Evolutionary conservation across 176 grass and related monocot genomes (phyloP), one percentile per base, ranked within the genome.

Genomic region (Carex scoparia): DNA sequence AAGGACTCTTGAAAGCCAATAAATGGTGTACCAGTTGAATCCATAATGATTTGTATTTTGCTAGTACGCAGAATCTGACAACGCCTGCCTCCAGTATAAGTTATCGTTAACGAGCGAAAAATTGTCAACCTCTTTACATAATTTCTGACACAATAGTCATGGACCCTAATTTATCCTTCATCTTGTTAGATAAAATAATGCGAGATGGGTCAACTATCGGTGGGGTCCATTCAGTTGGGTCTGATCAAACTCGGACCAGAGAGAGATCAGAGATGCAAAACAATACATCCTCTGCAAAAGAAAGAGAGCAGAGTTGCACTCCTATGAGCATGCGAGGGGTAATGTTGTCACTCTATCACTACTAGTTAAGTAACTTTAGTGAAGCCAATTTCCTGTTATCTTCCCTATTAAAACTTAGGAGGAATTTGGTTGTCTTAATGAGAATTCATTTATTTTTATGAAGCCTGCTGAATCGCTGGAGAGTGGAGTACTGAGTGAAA

Each of bases 201-300:
- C 83, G 69, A 84, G 90, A 95, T 27, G 91, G 69, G 32, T 99
- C 91, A 11, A 99, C 96, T 42, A 89, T 94, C 11, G 97, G 97
- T 58, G 89, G 90, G 60, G 60, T 99, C 72, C 87, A 94, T 61
- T 95, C 96, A n/a, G 37, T 99, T 23, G 93, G 96, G 61, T 99
- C 93, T 68, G 93, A 99, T 88, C 88, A 95, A 73, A 99, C 93
- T 11, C 91, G 88, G 62, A 99, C 90, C 12, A 79, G 84, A 79
- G 91, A 90, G 46, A 83, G 84, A 80, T 88, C 85, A 79, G 90
- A 95, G 46, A 81, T 35, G 69, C 86, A 92, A 69, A 88, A 90
- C 54, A 87, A 83, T 77, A 78, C 74, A 68, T 89, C 89, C 83
- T 58, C 9, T 3, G 31, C 28, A 54, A 88, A 70, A 48, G 86